phyloP scores from a whole-genome alignment of 495 filamentous ascomycete species.

The Neurospora sp. region DNA sequence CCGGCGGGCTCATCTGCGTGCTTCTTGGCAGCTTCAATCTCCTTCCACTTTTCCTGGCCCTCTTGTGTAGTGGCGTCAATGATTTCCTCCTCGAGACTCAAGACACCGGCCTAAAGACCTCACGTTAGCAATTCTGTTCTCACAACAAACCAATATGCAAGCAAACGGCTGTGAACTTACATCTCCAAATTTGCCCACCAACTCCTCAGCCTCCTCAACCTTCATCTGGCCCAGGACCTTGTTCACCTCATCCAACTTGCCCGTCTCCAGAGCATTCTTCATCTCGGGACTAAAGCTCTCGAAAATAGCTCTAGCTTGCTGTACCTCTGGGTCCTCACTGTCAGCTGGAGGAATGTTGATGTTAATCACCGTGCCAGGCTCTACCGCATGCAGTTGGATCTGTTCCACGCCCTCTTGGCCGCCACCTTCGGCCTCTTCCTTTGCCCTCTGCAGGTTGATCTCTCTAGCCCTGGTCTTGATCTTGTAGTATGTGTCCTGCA shows the following conservation, averaged over 20 bases:
- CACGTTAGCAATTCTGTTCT: slow-evolving; percentile 3
- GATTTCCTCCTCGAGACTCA: slow-evolving; percentile 84
- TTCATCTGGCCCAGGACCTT: slow-evolving; percentile 87
- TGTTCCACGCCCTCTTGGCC: slow-evolving; percentile 67
- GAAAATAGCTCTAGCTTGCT: slow-evolving; percentile 63
- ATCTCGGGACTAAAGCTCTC: slow-evolving; percentile 72
- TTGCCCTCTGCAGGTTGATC: slow-evolving; percentile 55
- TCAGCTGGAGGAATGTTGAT: slow-evolving; percentile 64
- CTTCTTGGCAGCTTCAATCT: slow-evolving; percentile 52
- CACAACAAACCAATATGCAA: not conserved
- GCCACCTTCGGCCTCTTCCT: slow-evolving; percentile 49
- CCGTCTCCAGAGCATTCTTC: slow-evolving; percentile 69
- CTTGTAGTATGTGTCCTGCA: slow-evolving; percentile 70
- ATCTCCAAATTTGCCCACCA: slow-evolving; percentile 76
- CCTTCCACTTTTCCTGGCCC: slow-evolving; percentile 64
- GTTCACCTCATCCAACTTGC: slow-evolving; percentile 88
- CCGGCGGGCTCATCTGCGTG: slow-evolving; percentile 18
- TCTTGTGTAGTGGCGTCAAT: slow-evolving; percentile 95
- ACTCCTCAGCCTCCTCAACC: slow-evolving; percentile 82
- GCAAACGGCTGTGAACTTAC: slow-evolving; percentile 26
- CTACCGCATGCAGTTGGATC: slow-evolving; percentile 93
- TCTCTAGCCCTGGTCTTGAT: slow-evolving; percentile 74
- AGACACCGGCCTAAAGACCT: slow-evolving; percentile 56
- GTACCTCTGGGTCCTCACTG: slow-evolving; percentile 54
- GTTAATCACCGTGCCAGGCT: slow-evolving; percentile 86